phyloP scores from a whole-genome alignment of 257 asterid species.

The Solanum sitiens region DNA sequence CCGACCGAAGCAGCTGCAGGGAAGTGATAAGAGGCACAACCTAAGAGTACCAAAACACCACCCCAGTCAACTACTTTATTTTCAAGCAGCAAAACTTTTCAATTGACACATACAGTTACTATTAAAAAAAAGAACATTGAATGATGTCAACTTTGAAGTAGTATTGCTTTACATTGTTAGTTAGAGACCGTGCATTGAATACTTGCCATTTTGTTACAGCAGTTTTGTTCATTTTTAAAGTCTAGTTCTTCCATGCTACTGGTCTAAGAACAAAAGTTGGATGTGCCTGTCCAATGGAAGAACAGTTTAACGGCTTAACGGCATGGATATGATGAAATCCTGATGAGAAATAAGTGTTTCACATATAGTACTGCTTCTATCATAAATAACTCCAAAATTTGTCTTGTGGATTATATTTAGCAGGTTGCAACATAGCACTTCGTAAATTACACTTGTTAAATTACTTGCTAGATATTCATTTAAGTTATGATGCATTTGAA shows the following conservation, averaged over 20 bases:
- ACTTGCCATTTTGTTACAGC: neutral
- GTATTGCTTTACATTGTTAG: neutral
- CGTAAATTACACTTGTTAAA: neutral
- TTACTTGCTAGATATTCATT: neutral
- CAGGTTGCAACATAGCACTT: neutral
- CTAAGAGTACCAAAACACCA: neutral
- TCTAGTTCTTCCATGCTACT: neutral
- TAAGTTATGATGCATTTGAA: neutral
- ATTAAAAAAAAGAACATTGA: neutral
- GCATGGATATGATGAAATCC: neutral
- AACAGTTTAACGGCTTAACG: neutral
- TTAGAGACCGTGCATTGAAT: neutral
- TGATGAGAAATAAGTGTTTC: neutral
- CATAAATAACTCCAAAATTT: neutral
- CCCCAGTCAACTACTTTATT: neutral
- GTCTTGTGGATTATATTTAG: neutral
- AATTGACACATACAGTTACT: neutral
- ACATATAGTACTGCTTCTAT: neutral
- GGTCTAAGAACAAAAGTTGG: neutral
- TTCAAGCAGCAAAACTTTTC: neutral
- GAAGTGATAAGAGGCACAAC: slow-evolving; percentile 9
- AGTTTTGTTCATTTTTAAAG: neutral
- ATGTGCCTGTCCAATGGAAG: neutral
- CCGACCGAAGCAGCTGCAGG: slow-evolving; percentile 56
- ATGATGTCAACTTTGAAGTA: neutral